Evolutionary conservation across 768 basidiomycete genomes (phyloP).

Genomic region (Pulveroboletus frians): DNA sequence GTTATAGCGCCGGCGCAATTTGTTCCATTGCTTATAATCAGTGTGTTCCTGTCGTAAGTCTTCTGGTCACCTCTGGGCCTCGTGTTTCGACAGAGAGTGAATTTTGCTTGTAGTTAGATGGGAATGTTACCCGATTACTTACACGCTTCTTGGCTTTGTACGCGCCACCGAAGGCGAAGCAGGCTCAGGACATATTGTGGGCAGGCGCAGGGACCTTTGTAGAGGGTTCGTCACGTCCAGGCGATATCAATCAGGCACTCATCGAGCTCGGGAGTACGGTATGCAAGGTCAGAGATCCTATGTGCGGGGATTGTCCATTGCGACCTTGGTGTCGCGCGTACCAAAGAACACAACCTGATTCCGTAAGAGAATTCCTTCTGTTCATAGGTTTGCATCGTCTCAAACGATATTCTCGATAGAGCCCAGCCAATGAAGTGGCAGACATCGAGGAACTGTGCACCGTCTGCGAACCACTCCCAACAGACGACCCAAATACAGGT

Average conservation of each 20-base stretch:
- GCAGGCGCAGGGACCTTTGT: constrained; percentile 68
- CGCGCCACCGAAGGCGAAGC: constrained; percentile 74
- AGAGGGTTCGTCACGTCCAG: constrained; percentile 47
- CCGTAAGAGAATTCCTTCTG: constrained; percentile 5
- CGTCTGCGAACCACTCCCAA: constrained; percentile 57
- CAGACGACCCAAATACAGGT: constrained; percentile 11
- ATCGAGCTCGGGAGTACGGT: constrained; percentile 94
- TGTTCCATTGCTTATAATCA: constrained; percentile 87
- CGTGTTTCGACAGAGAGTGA: background rate
- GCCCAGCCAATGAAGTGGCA: constrained; percentile 13
- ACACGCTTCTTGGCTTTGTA: constrained; percentile 80
- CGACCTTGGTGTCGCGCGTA: constrained; percentile 66
- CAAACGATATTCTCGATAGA: background rate
- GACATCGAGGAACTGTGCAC: constrained; percentile 80
- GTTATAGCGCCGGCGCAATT: constrained; percentile 83
- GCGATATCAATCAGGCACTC: constrained; percentile 88
- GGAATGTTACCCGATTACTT: constrained; percentile 84
- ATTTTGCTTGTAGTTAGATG: constrained; percentile 59
- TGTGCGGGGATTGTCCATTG: constrained; percentile 70
- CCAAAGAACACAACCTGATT: constrained; percentile 9
- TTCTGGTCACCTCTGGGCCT: background rate
- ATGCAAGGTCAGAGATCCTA: constrained; percentile 80
- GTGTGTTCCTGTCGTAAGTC: constrained; percentile 74
- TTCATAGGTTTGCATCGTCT: background rate
- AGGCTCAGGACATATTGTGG: constrained; percentile 81